phyloP scores from a whole-genome alignment of 139 green algal species.

The Nannochloris sp. region DNA sequence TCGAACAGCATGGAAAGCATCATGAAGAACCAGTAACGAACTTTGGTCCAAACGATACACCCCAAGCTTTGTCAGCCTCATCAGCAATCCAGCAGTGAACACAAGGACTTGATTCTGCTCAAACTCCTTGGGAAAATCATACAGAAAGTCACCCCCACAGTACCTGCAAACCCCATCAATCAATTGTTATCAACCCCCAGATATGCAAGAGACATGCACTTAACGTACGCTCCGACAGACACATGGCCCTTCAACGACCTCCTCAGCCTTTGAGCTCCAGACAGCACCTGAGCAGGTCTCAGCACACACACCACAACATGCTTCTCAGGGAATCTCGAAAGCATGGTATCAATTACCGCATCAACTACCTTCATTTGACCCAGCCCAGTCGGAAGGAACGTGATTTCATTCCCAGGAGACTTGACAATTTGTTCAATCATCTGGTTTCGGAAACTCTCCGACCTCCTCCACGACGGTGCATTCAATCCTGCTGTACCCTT shows the following conservation, averaged over 20 bases:
- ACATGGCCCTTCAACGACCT: conserved; percentile 5
- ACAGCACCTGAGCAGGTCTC: conserved; percentile 18
- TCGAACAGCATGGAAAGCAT: conserved; percentile 20
- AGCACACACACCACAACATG: conserved; percentile 27
- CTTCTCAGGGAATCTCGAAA: conserved; percentile 5
- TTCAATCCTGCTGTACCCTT: neutral
- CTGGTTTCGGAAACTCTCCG: conserved; percentile 11
- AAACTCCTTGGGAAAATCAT: conserved; percentile 18
- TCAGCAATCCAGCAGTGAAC: conserved; percentile 27
- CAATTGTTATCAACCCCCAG: no score
- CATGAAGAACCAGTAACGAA: conserved; percentile 22
- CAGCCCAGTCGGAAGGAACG: conserved; percentile 14
- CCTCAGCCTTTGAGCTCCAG: conserved; percentile 14
- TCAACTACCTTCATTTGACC: conserved; percentile 14
- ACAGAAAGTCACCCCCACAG: conserved; percentile 30
- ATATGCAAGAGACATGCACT: no score
- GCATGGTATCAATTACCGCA: conserved; percentile 3
- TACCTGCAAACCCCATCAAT: neutral
- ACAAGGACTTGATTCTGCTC: conserved; percentile 17
- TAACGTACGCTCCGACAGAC: neutral
- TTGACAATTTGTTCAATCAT: conserved; percentile 3
- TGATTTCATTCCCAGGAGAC: conserved; percentile 13
- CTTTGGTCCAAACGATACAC: conserved; percentile 9
- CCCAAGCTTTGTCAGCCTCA: conserved; percentile 27
- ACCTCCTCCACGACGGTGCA: neutral